Evolutionary conservation across 768 basidiomycete genomes (phyloP), one percentile per base, ranked within the genome.

Genomic region (Mrakia blollopis): DNA sequence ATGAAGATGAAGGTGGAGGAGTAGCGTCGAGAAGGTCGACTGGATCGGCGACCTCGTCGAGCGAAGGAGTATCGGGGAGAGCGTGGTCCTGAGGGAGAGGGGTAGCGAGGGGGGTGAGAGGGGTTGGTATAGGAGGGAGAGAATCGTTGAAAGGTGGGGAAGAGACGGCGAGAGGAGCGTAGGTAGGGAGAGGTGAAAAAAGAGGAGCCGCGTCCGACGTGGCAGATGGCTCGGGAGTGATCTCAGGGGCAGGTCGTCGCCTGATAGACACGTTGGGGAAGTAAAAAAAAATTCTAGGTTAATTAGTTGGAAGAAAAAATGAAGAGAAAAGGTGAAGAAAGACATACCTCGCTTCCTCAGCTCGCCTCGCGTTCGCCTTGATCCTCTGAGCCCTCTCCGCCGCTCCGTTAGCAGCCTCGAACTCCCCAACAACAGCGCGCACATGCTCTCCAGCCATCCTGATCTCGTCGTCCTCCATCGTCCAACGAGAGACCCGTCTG

Each of bases 401-500:
- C 32, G n/a, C 60, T 61, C 60, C 60, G 10, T 32, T 9, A 30
- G 11, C 60, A 61, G n/a, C 60, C 60, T 28, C 60, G 32, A 61
- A 61, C 60, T 61, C 60, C 9, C 32, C 60, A n/a, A 28, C 60
- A 4, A 61, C 60, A n/a, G 60, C 60, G 4, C n/a, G 9, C 2
- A 61, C 60, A 21, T 61, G 60, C 60, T 61, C 60, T 32, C 60
- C 60, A 28, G 60, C 60, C 11, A 16, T 61, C 3, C n/a, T 47
- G 39, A 73, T 25, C 54, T 73, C 72, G 47, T 73, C 52, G 25
- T 73, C 72, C 50, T 61, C 61, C 71, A 78, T 73, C 41, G 72
- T 78, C 72, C 71, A 78, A 21, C 54, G 37, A 3, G 37, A 11
- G 65, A 78, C 77, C 1, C 35, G 39, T 28, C 87, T 79, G 80